Base-by-base conservation (phyloP, 1,284 basidiomycete genomes). In the Irpex sp. region DNA sequence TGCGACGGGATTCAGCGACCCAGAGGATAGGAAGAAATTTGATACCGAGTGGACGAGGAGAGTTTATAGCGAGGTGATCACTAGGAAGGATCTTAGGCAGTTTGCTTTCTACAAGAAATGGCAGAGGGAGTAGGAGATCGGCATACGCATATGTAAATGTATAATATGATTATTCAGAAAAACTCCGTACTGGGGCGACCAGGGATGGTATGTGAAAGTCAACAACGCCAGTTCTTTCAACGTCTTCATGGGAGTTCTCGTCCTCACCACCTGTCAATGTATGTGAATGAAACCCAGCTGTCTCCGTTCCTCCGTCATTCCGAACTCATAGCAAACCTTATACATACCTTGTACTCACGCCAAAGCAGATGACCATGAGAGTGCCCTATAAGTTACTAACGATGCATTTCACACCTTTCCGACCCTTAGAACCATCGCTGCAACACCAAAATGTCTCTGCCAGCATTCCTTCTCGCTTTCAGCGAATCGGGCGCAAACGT, bases 1-100 rank as follows among this genome's bases (percentile, higher is more conserved):
- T 46, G 33, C 59, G 26, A 69, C 69, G 21, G 68, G 61, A 15
- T 65, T 69, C 8, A 65, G 70, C 43, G 70, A 60, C 19, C 59
- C 65, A 50, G 75, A 75, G 68, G 71, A 68, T 60, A 70, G 71
- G 65, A 60, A 65, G 11, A 71, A 74, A 35, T 69, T 69, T 58
- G 68, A 66, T 46, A 77, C 76, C 31, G 68, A 71, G 26, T 76
- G 75, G 77, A 68, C 70, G 66, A 68, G 67, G 62, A 68, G 68
- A 66, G 59, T 77, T 31, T 61, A 72, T 56, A 65, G 67, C 59
- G 63, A 64, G 1, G 68, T 70, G 15, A 62, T 63, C 33, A 49
- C 6, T 0, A 26, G 26, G 51, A 58, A 43, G 17, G 60, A 67
- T 26, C 13, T 60, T 47, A 51, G 63, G 47, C 21, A 58, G 8